Evolutionary conservation across 257 asterid genomes (phyloP).

Genomic region (Fraxinus pennsylvanica): DNA sequence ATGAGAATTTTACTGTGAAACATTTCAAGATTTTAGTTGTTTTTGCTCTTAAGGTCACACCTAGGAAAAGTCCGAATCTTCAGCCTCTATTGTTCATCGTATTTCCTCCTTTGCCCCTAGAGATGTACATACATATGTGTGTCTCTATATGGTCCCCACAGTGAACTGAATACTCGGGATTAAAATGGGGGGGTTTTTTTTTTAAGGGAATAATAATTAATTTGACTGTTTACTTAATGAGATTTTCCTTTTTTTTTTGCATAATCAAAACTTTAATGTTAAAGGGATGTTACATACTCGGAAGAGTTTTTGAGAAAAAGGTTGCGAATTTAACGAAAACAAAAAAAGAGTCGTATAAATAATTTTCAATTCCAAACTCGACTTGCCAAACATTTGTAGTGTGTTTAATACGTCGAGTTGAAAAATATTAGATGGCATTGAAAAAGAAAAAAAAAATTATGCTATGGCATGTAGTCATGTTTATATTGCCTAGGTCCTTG

Average conservation of each 20-base stretch:
- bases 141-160: neutral
- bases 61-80: conserved; percentile 42
- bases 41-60: conserved; percentile 27
- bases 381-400: neutral
- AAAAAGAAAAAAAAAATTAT: too few relatives aligned
- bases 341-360: neutral
- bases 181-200: neutral
- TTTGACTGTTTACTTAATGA: conserved; percentile 8
- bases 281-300: neutral
- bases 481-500: too few relatives aligned
- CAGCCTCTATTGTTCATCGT: conserved; percentile 37
- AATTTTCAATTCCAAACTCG: neutral
- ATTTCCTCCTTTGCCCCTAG: conserved; percentile 32
- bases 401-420: neutral
- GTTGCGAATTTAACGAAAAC: too few relatives aligned
- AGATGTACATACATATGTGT: neutral
- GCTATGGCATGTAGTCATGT: too few relatives aligned
- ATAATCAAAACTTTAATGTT: neutral
- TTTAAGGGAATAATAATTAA: conserved; percentile 17
- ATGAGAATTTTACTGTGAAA: neutral
- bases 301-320: neutral
- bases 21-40: neutral
- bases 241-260: neutral
- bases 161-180: conserved; percentile 7
- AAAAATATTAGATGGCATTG: too few relatives aligned